phyloP scores from a whole-genome alignment of 169 alveolate species.

The Babesia bigemina region DNA sequence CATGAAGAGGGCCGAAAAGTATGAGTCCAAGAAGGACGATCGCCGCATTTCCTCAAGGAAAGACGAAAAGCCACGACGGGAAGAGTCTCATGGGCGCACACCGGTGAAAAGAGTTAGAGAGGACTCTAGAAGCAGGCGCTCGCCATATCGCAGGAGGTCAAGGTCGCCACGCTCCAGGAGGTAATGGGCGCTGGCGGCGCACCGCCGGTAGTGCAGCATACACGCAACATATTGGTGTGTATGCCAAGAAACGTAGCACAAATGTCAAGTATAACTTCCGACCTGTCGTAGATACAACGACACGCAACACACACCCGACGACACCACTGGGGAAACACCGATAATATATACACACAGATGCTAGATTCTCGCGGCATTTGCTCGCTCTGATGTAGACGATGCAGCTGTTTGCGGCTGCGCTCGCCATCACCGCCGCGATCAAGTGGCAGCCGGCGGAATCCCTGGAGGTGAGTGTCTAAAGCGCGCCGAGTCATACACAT shows the following conservation, averaged over 20 bases:
- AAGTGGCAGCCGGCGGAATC: conserved; percentile 2
- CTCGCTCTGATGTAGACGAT: background rate
- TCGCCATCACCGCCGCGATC: background rate
- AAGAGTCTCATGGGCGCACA: background rate
- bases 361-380: too few relatives aligned
- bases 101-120: conserved; percentile 1
- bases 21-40: conserved; percentile 16
- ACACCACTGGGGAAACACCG: background rate
- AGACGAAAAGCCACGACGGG: conserved; percentile 1
- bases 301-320: background rate
- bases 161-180: conserved; percentile 5
- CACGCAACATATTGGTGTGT: background rate
- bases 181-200: background rate
- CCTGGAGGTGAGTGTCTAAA: background rate
- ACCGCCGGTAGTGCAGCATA: background rate
- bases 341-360: background rate
- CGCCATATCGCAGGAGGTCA: conserved; percentile 37
- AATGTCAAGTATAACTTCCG: background rate
- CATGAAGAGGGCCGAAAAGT: conserved; percentile 1
- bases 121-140: background rate
- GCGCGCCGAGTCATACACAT: background rate
- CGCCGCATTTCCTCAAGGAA: background rate
- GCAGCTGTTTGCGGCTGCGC: background rate
- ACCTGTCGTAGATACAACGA: background rate
- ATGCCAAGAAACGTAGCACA: background rate